Evolutionary conservation across 2,329 filamentous ascomycete species (phyloP).

Genomic region (Talaromyces sp.): DNA sequence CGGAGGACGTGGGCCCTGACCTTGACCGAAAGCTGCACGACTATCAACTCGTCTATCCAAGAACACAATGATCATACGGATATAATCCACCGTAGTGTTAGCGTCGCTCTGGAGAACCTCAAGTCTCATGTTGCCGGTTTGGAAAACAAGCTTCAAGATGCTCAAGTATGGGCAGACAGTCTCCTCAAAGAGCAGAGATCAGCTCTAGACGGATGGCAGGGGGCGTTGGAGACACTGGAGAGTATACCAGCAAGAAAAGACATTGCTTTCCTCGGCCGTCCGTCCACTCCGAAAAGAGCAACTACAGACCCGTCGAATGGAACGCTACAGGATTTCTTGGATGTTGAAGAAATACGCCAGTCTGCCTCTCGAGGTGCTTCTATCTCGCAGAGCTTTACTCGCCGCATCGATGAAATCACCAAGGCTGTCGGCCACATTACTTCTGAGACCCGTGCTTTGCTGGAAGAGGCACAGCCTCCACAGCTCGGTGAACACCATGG

Average conservation of each 20-base stretch:
- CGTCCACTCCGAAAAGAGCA: conserved; percentile 34
- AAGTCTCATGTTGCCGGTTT: conserved; percentile 42
- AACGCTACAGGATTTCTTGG: conserved; percentile 69
- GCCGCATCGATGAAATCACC: conserved; percentile 56
- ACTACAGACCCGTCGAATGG: conserved; percentile 43
- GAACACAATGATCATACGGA: conserved; percentile 42
- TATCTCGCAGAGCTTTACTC: conserved; percentile 54
- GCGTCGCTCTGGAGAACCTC: conserved; percentile 76
- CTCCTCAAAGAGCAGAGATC: conserved; percentile 38
- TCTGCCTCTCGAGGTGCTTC: conserved; percentile 61
- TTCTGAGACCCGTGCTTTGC: conserved; percentile 42
- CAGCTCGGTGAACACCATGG: conserved; percentile 58
- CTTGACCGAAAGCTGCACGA: conserved; percentile 62
- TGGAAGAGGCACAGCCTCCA: conserved; percentile 44
- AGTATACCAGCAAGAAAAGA: conserved; percentile 39
- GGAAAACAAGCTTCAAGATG: conserved; percentile 41
- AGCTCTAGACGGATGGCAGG: conserved; percentile 40
- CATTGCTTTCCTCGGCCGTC: conserved; percentile 35
- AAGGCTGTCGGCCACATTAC: conserved; percentile 56
- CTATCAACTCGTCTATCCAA: conserved; percentile 57
- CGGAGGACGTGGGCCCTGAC: conserved; percentile 73
- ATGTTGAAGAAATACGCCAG: conserved; percentile 64
- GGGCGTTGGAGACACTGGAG: conserved; percentile 30
- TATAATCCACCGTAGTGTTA: conserved; percentile 67
- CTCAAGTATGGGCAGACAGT: conserved; percentile 41